Percentiles rank a stretch among this genome's conserved stretches.
These are phyloP conservation scores for Colletotrichum sp. DNA, from an alignment of 2,329 filamentous ascomycete genomes.

Conservation along the genomic window DNA sequence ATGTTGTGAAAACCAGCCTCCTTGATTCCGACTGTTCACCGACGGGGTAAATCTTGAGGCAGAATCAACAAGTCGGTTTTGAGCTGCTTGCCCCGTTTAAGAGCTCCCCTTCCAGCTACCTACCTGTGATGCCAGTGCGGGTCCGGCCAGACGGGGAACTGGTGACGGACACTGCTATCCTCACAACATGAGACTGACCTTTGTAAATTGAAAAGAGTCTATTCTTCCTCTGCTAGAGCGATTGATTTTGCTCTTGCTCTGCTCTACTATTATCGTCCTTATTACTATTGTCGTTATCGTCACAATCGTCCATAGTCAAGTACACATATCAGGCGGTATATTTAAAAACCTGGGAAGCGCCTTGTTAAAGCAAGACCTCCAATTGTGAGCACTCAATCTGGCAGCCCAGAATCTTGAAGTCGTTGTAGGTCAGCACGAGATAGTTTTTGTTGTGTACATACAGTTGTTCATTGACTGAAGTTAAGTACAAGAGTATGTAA, in stretches of 20 bases:
- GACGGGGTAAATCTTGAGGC: not conserved
- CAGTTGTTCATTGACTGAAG: not conserved
- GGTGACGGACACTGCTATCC: not conserved
- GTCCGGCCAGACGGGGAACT: not conserved
- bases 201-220: not conserved
- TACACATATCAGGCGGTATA: too few species aligned
- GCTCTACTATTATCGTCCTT: too few species aligned
- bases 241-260: not conserved
- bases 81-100: not conserved
- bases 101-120: not conserved
- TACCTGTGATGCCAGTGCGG: not conserved
- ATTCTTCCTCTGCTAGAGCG: not conserved
- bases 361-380: not conserved
- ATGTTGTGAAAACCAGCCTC: not conserved
- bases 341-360: not conserved
- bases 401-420: not conserved
- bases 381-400: not conserved
- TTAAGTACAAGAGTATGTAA: not conserved
- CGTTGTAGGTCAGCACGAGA: not conserved
- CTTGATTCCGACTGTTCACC: not conserved
- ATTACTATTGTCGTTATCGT: too few species aligned
- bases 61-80: not conserved
- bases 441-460: too few species aligned
- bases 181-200: not conserved
- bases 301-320: too few species aligned